Base-by-base conservation (phyloP, 2,329 filamentous ascomycete genomes). In the Trichoderma oligosporum region DNA sequence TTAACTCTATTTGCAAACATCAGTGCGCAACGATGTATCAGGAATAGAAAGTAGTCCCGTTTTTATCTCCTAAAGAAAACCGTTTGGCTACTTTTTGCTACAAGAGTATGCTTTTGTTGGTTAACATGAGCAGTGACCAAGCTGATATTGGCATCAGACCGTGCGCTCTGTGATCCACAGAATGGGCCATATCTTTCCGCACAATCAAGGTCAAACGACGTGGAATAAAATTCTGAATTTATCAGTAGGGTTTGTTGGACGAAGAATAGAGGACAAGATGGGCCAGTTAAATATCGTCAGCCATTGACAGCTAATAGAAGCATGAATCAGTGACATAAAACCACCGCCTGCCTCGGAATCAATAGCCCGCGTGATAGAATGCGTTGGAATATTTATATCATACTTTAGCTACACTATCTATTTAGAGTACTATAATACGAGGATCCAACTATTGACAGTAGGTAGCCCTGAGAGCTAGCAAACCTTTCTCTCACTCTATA, bases 81-180 rank as follows among this genome's bases (percentile, higher is more conserved):
- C 18, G 6, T 27, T 16, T 29, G 6, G 16, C 44, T n/a, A n/a
- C 31, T 54, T 16, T 45, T 45, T 16, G 20, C 7, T 25, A 20
- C 4, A 38, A 25, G 14, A 44, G 6, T 24, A 18, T 16, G 14
- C 12, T 44, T 16, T 11, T 54, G 51, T 45, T 45, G 41, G 51
- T 54, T 25, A 27, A 20, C 12, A 27, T 8, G 16, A 16, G 38
- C 39, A 36, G 22, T 36, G 39, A 24, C 22, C 29, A 45, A 54
- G 31, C 20, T 12, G 9, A 25, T 36, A 24, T 53, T 36, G 7
- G 41, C 16, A 25, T 36, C 16, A 45, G 39, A 18, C 33, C 35
- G 25, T 27, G 39, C 51, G 22, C 29, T n/a, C 39, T 45, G 2
- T 44, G 39, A 35, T 52, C 51, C 51, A 54, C 51, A 27, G 29